Percentiles rank a stretch among this genome's conserved stretches.
phyloP scores from a whole-genome alignment of 768 basidiomycete genomes.

The Russula foetens region DNA sequence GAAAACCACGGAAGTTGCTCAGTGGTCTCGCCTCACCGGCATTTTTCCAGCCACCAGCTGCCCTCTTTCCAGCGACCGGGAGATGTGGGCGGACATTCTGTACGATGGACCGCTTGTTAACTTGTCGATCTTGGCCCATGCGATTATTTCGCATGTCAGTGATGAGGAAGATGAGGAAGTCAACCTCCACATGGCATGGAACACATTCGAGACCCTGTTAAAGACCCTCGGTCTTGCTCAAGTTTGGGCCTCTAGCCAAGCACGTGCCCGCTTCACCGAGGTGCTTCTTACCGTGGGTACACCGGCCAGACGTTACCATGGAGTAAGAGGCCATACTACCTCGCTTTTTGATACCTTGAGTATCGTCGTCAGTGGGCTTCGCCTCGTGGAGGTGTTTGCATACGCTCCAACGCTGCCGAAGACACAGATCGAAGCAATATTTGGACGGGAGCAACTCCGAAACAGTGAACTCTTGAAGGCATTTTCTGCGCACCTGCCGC shows the following conservation, averaged over 20 bases:
- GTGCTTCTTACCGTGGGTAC: background rate
- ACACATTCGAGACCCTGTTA: background rate
- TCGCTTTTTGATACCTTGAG: background rate
- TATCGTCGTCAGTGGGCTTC: background rate
- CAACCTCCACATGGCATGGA: background rate
- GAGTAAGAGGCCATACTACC: background rate
- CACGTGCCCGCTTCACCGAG: background rate
- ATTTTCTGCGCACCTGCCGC: background rate
- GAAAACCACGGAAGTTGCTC: background rate
- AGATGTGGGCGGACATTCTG: background rate
- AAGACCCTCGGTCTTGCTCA: background rate
- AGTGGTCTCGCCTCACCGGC: background rate
- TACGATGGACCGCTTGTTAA: slow-evolving; percentile 4
- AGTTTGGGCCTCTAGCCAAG: background rate
- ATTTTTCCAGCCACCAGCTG: background rate
- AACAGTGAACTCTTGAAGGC: background rate
- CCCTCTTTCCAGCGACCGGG: background rate
- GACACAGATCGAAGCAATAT: background rate
- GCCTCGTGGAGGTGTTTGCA: background rate
- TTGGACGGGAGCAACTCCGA: background rate
- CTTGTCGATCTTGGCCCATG: background rate
- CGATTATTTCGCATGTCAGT: background rate
- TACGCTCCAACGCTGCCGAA: background rate
- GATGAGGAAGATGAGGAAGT: background rate
- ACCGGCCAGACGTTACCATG: background rate